These are phyloP conservation scores for Saitozyma sp. DNA, from an alignment of 768 basidiomycete genomes.

Conservation along the genomic window DNA sequence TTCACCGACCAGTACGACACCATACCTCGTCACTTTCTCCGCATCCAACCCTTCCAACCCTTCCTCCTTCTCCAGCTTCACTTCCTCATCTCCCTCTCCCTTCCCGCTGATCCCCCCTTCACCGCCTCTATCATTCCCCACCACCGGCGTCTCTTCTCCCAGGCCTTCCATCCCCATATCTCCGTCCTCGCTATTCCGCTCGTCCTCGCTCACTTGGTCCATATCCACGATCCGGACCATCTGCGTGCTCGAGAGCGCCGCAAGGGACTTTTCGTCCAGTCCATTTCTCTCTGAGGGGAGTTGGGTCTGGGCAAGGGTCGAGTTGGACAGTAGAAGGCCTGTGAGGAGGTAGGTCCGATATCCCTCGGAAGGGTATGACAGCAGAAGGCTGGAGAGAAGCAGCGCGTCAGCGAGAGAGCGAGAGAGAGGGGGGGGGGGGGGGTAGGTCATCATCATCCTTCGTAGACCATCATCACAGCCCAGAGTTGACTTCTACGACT, in stretches of 20 bases:
- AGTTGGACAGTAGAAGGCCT: slow-evolving; percentile 23
- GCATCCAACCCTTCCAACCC: slow-evolving; percentile 2
- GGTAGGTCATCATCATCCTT: not conserved
- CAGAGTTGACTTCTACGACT: not conserved
- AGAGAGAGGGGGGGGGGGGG: slow-evolving; percentile 11
- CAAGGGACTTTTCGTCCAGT: slow-evolving; percentile 13
- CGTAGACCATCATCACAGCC: not conserved
- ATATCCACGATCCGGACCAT: slow-evolving; percentile 39
- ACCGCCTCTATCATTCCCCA: slow-evolving; percentile 16
- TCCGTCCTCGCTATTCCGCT: slow-evolving; percentile 40
- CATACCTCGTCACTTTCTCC: slow-evolving; percentile 18
- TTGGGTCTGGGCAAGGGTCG: slow-evolving; percentile 22
- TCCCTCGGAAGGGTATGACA: not conserved
- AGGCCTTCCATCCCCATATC: slow-evolving; percentile 5
- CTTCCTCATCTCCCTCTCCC: slow-evolving; percentile 8
- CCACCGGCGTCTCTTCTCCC: slow-evolving; percentile 1
- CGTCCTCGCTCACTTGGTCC: slow-evolving; percentile 42
- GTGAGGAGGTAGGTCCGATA: slow-evolving; percentile 38
- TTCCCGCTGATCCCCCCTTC: not conserved
- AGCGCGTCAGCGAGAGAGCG: slow-evolving; percentile 1
- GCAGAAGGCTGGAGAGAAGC: slow-evolving; percentile 9
- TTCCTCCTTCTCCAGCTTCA: slow-evolving; percentile 9
- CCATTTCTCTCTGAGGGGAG: slow-evolving; percentile 12
- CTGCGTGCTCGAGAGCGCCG: slow-evolving; percentile 12
- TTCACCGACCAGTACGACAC: slow-evolving; percentile 33